Evolutionary conservation across 2,329 filamentous ascomycete species (phyloP).

Genomic region (Hymenoscyphus infarciens): DNA sequence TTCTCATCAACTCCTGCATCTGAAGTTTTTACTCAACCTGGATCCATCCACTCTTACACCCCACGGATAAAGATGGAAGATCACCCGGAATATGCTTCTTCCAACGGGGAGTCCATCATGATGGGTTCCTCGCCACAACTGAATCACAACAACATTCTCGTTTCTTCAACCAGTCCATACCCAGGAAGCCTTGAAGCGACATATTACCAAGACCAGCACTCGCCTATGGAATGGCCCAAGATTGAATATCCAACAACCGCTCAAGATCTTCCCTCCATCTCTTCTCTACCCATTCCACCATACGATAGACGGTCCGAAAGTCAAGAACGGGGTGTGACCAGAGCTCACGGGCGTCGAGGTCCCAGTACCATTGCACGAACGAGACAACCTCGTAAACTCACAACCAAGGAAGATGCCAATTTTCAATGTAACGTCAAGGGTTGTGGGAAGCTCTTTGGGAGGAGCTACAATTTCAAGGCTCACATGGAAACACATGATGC

Average conservation of each 20-base stretch:
- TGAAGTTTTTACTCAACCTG: slow-evolving; percentile 33
- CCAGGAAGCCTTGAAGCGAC: slow-evolving; percentile 30
- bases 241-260: slow-evolving; percentile 27
- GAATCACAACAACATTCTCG: slow-evolving; percentile 23
- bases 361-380: slow-evolving; percentile 30
- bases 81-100: slow-evolving; percentile 27
- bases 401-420: slow-evolving; percentile 66
- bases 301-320: slow-evolving; percentile 31
- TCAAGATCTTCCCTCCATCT: slow-evolving; percentile 30
- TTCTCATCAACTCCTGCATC: slow-evolving; percentile 35
- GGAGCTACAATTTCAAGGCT: slow-evolving; percentile 82
- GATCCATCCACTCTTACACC: slow-evolving; percentile 31
- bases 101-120: slow-evolving; percentile 26
- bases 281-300: slow-evolving; percentile 27
- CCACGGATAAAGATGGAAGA: slow-evolving; percentile 36
- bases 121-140: slow-evolving; percentile 28
- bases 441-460: slow-evolving; percentile 76
- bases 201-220: slow-evolving; percentile 30
- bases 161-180: slow-evolving; percentile 27
- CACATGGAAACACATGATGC: slow-evolving; percentile 84
- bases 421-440: slow-evolving; percentile 64
- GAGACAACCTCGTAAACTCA: slow-evolving; percentile 47
- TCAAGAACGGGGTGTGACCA: slow-evolving; percentile 22
- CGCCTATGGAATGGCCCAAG: slow-evolving; percentile 30
- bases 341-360: slow-evolving; percentile 21